Base-by-base conservation (phyloP, 2,329 filamentous ascomycete genomes). In the Exophiala sp. region DNA sequence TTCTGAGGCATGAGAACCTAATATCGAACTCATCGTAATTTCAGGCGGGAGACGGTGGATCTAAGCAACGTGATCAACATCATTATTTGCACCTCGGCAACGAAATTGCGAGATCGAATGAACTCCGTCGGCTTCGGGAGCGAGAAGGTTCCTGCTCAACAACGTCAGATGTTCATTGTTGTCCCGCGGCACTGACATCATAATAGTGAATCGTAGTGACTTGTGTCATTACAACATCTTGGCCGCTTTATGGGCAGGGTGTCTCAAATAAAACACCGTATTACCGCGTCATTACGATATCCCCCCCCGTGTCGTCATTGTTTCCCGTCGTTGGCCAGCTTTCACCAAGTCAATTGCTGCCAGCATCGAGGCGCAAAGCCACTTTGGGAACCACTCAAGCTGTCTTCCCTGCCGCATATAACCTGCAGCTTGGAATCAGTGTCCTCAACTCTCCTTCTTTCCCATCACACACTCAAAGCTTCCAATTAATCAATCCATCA, bases 281-380 rank as follows among this genome's bases (percentile, higher is more conserved):
- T n/a, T n/a, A n/a, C n/a, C n/a, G n/a, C n/a, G n/a, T n/a, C n/a
- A n/a, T n/a, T n/a, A n/a, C n/a, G n/a, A n/a, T n/a, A n/a, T n/a
- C 6, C 39, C 34, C 30, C 48, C 21, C 38, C 41, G 44, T 56
- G 54, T 56, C 54, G 54, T 56, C 54, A 56, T 56, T 53, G 54
- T 56, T 52, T 52, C 29, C n/a, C 37, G 48, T 46, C 23, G 29
- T 16, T 48, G 40, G 42, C 39, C 38, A 41, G 45, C 21, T 47
- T 30, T 22, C 21, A 41, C 29, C 30, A 53, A 45, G 50, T 47
- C 43, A 46, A 41, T 13, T 42, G 34, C 34, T 18, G 34, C 34
- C 34, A 37, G 14, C 34, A 37, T 37, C 34, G 34, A 37, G 14
- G 18, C 11, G 34, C 34, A 37, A 37, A 37, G 34, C 34, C 34